Percentiles rank a stretch among this genome's conserved stretches.
These are phyloP conservation scores for Triticum urartu DNA, from an alignment of 176 grass and related monocot species.

Conservation along the genomic window DNA sequence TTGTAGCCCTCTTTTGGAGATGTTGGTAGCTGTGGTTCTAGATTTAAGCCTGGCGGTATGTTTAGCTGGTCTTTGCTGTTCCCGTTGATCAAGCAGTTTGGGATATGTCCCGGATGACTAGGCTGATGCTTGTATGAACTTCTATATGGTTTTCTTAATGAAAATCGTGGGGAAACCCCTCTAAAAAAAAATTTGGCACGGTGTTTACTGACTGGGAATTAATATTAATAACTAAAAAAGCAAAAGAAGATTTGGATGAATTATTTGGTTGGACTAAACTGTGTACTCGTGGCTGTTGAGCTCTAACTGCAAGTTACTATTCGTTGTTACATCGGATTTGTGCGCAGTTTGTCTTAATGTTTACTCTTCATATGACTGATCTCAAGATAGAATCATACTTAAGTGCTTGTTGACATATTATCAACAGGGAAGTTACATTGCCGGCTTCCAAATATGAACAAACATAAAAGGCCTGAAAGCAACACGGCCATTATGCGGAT, in stretches of 20 bases:
- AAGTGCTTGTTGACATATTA: conserved; percentile 47
- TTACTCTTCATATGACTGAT: background rate
- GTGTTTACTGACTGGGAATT: background rate
- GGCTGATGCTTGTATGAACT: too few relatives aligned
- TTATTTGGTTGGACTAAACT: background rate
- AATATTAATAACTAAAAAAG: background rate
- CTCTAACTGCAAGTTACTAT: background rate
- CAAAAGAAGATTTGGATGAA: background rate
- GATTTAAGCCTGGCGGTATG: too few relatives aligned
- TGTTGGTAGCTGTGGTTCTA: too few relatives aligned
- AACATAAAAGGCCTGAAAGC: conserved; percentile 43
- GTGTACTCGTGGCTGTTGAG: background rate
- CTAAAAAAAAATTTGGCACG: too few relatives aligned
- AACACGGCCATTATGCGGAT: conserved; percentile 27
- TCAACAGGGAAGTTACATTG: conserved; percentile 46
- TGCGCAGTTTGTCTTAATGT: background rate
- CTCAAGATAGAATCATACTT: conserved; percentile 12
- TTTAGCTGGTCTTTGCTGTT: too few relatives aligned
- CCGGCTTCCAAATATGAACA: conserved; percentile 59
- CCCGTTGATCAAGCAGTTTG: too few relatives aligned
- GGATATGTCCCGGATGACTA: too few relatives aligned
- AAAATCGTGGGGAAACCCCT: too few relatives aligned
- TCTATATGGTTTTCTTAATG: too few relatives aligned
- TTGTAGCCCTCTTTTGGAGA: too few relatives aligned
- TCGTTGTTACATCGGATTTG: background rate